Evolutionary conservation across 495 filamentous ascomycete species (phyloP).

Genomic region (Aspergillus leporis): DNA sequence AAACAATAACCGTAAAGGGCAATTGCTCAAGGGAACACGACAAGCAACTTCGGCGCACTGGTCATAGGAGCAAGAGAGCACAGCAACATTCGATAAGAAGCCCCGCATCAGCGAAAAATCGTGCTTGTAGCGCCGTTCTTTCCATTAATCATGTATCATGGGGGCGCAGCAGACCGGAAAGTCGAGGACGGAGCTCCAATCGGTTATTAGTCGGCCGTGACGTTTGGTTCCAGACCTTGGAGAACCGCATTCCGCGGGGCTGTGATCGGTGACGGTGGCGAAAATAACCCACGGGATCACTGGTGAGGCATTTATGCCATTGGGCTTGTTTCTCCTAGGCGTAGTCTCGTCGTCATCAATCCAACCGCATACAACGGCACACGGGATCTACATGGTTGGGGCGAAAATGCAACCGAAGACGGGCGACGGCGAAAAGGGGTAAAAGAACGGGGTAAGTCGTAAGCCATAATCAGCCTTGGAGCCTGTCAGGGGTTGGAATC

Average conservation of each 20-base stretch:
- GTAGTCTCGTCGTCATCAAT: not conserved
- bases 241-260: not conserved
- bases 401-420: not conserved
- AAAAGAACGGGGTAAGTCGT: not conserved
- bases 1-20: not conserved
- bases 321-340: not conserved
- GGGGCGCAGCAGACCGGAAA: not conserved
- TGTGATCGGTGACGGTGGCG: not conserved
- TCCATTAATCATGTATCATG: not conserved
- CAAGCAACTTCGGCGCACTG: not conserved
- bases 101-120: not conserved
- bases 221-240: not conserved
- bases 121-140: not conserved
- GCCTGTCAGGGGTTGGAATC: not conserved
- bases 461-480: conserved; percentile 1
- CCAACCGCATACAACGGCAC: not conserved
- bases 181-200: not conserved
- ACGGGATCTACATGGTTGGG: not conserved
- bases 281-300: not conserved
- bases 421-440: not conserved
- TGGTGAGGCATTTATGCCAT: not conserved
- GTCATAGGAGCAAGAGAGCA: not conserved
- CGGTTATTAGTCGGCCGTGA: not conserved
- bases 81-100: not conserved
- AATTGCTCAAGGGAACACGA: not conserved